A percentile compares a stretch with the other conserved stretches of the same genome.
Evolutionary conservation across 2,329 filamentous ascomycete species (phyloP).

Genomic region (Diplodia intermedia): DNA sequence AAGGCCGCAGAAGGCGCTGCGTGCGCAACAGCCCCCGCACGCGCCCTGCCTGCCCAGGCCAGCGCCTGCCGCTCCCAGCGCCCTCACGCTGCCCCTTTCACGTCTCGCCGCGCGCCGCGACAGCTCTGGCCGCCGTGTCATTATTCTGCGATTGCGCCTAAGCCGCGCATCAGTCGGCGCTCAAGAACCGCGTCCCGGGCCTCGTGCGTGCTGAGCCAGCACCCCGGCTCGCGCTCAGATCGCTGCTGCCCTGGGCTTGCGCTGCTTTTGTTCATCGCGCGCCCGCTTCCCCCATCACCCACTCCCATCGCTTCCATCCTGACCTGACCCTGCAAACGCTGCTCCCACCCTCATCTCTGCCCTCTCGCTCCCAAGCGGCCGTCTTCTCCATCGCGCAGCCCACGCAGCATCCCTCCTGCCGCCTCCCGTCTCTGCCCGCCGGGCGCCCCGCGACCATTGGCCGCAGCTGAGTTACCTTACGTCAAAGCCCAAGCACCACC

Average conservation of each 20-base stretch:
- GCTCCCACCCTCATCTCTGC: constrained; percentile 1
- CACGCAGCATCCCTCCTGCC: constrained; percentile 1
- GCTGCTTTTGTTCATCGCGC: constrained; percentile 32
- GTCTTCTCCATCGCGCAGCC: constrained; percentile 1
- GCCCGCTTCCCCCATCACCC: constrained; percentile 26
- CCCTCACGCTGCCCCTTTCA: constrained; percentile 21
- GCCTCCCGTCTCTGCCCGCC: constrained; percentile 21
- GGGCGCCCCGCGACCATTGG: constrained; percentile 27
- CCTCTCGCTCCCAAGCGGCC: background rate
- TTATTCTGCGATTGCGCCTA: constrained; percentile 29
- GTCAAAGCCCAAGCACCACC: constrained; percentile 32
- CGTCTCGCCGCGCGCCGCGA: constrained; percentile 24
- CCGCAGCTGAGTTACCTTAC: constrained; percentile 32
- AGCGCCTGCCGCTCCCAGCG: constrained; percentile 18
- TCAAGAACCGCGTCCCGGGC: constrained; percentile 20
- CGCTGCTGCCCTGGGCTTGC: constrained; percentile 31
- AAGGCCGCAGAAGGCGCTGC: constrained; percentile 29
- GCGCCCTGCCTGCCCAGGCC: constrained; percentile 11
- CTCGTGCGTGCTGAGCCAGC: constrained; percentile 29
- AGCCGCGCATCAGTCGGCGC: constrained; percentile 23
- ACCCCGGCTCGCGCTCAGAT: constrained; percentile 30
- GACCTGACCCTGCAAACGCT: constrained; percentile 24
- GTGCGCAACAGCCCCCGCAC: constrained; percentile 20
- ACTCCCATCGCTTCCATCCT: constrained; percentile 28
- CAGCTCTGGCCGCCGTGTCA: constrained; percentile 26